Percentiles rank a stretch among this genome's conserved stretches.
Conservation (phyloP, 257 asterid genomes). For the Orobanche coerulescens region DNA sequence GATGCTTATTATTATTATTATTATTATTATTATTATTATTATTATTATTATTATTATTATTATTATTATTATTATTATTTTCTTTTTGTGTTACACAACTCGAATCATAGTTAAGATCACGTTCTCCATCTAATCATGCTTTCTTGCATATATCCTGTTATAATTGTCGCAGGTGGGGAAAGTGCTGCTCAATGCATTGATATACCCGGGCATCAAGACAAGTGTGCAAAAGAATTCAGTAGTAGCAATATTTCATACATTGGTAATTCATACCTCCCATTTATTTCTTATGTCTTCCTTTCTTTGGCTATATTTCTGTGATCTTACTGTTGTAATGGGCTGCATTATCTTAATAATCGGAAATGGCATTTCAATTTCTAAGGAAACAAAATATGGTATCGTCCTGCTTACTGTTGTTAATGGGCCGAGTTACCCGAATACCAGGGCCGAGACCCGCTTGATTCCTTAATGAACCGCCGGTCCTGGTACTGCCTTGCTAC, state of each 20-base stretch:
- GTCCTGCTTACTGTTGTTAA: no score
- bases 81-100: neutral
- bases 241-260: constrained; percentile 73
- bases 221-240: constrained; percentile 66
- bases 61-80: no score
- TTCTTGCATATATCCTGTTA: constrained; percentile 8
- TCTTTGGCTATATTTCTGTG: neutral
- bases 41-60: no score
- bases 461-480: no score
- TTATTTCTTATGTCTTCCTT: neutral
- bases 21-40: no score
- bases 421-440: no score
- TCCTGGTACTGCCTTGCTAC: no score
- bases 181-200: constrained; percentile 67
- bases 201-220: constrained; percentile 87
- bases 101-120: constrained; percentile 4
- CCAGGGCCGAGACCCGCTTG: no score
- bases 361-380: neutral
- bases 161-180: constrained; percentile 65
- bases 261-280: constrained; percentile 28
- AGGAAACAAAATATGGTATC: neutral
- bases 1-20: neutral
- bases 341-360: neutral
- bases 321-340: neutral
- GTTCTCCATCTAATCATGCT: constrained; percentile 15